phyloP scores from a whole-genome alignment of 768 basidiomycete genomes.

The Psilocybe azurescens region DNA sequence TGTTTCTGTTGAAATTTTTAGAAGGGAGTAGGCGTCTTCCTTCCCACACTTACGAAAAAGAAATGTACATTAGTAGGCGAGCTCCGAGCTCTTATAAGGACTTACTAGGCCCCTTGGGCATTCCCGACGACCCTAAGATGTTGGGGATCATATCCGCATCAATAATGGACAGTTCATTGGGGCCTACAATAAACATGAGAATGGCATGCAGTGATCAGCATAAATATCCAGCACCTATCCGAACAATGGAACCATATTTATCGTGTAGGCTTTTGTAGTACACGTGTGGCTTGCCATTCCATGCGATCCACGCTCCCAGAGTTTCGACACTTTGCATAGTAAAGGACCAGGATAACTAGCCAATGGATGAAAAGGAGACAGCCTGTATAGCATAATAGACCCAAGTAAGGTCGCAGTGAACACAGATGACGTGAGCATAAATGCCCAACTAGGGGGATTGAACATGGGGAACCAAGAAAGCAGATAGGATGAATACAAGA shows the following conservation, averaged over 20 bases:
- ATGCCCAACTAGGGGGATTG: not conserved
- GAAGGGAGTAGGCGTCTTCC: conserved; percentile 27
- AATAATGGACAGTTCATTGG: conserved; percentile 48
- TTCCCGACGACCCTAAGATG: conserved; percentile 40
- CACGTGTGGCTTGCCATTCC: conserved; percentile 46
- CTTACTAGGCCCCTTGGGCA: conserved; percentile 47
- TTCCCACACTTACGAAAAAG: conserved; percentile 27
- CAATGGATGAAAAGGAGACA: conserved; percentile 55
- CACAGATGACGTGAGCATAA: not conserved
- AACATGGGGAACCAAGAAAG: not conserved
- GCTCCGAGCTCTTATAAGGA: conserved; percentile 3
- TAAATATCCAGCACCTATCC: conserved; percentile 45
- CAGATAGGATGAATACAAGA: not conserved
- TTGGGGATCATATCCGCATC: conserved; percentile 35
- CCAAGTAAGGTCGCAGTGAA: conserved; percentile 18
- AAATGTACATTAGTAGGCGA: not conserved
- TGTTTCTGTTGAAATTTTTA: conserved; percentile 18
- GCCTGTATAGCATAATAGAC: conserved; percentile 41
- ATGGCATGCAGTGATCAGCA: not conserved
- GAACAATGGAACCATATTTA: conserved; percentile 61
- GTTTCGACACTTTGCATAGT: conserved; percentile 42
- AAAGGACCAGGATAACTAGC: conserved; percentile 52
- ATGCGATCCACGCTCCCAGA: conserved; percentile 39
- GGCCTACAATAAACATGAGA: conserved; percentile 33
- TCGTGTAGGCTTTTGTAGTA: conserved; percentile 52